These are phyloP conservation scores for Blastomyces parvus DNA, from an alignment of 2,329 filamentous ascomycete species.

Conservation along the genomic window DNA sequence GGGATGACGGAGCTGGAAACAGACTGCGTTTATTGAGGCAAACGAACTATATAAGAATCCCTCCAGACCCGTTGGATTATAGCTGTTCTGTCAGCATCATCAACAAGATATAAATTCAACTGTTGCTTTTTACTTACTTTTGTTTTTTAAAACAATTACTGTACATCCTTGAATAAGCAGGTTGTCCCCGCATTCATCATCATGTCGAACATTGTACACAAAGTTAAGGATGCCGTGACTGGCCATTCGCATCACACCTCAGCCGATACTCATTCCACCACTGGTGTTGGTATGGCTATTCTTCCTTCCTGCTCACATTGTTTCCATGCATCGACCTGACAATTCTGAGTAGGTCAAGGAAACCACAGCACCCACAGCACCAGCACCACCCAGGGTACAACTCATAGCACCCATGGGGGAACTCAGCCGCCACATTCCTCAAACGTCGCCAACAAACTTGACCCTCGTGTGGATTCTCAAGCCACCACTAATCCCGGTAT, in stretches of 20 bases:
- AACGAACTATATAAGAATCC: neutral
- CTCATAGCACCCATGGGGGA: neutral
- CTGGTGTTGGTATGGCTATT: neutral
- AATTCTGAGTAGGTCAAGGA: conserved; percentile 1
- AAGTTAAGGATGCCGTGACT: conserved; percentile 39
- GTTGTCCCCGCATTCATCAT: conserved; percentile 15
- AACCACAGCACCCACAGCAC: neutral
- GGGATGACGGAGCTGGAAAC: neutral
- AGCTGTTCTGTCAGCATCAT: neutral
- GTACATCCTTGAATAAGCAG: neutral
- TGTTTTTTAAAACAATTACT: neutral
- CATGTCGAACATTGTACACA: conserved; percentile 41
- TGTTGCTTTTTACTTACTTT: neutral
- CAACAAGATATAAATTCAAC: neutral
- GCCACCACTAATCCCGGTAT: neutral
- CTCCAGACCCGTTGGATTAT: too few species aligned
- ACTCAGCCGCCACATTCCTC: conserved; percentile 8
- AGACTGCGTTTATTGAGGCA: neutral
- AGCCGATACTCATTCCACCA: conserved; percentile 12
- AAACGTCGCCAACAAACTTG: conserved; percentile 16
- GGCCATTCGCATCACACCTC: conserved; percentile 22
- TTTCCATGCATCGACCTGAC: neutral
- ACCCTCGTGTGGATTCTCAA: conserved; percentile 14
- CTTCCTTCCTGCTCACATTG: neutral
- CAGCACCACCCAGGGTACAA: neutral